A percentile compares a stretch with the other conserved stretches of the same genome.
Conservation (phyloP, 139 green algal species). For the Yamagishiella unicocca region DNA sequence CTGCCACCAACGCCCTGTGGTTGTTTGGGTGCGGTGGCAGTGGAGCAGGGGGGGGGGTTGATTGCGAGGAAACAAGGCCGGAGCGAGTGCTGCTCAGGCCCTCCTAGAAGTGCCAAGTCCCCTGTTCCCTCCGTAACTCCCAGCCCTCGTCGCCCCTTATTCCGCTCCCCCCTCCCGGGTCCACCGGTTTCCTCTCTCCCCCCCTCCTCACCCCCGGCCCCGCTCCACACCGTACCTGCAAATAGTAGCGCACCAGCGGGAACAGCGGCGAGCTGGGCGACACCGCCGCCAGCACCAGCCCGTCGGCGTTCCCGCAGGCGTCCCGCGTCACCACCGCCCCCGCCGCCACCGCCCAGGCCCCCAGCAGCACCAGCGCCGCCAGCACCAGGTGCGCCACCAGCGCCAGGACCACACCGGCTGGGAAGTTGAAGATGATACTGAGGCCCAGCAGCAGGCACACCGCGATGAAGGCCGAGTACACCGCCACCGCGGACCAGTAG, state of each 20-base stretch:
- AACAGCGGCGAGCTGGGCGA: slow-evolving; percentile 17
- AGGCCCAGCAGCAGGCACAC: background rate
- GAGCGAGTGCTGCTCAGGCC: background rate
- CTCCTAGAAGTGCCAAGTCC: background rate
- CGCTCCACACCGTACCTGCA: slow-evolving; percentile 36
- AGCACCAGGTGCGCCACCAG: background rate
- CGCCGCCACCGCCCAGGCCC: background rate
- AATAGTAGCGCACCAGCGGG: slow-evolving; percentile 31
- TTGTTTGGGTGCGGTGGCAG: background rate
- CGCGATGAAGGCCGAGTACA: background rate
- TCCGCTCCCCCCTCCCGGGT: too few species aligned
- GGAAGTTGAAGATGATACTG: background rate
- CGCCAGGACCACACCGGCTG: background rate
- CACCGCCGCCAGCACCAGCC: slow-evolving; percentile 5
- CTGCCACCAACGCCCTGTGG: slow-evolving; percentile 19
- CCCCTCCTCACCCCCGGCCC: too few species aligned
- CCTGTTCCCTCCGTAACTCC: background rate
- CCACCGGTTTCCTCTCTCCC: too few species aligned
- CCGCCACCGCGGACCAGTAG: background rate
- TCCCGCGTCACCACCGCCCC: background rate
- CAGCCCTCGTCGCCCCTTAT: background rate
- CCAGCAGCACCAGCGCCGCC: background rate
- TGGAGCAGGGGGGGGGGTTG: background rate
- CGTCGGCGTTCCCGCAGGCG: background rate
- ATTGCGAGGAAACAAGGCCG: background rate